These are phyloP conservation scores for Aurantiochytrium sp. DNA, from an alignment of 108 stramenopile species.

Conservation along the genomic window DNA sequence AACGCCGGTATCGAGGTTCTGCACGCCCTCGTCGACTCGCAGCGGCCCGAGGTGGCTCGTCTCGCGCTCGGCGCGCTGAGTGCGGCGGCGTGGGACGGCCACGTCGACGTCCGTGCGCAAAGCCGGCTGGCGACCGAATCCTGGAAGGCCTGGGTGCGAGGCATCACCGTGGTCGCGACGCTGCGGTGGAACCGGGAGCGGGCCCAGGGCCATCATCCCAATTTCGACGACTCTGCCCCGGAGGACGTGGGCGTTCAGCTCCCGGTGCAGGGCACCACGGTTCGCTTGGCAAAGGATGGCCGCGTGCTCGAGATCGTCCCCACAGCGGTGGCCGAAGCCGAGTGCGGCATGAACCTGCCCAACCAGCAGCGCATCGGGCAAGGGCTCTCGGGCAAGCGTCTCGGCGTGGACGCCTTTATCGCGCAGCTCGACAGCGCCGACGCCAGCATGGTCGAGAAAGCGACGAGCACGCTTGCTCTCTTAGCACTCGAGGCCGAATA, in stretches of 20 bases:
- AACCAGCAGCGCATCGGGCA: neutral
- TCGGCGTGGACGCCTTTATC: neutral
- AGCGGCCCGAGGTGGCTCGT: neutral
- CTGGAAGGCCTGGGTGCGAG: neutral
- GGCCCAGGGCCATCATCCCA: neutral
- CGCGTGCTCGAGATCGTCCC: neutral
- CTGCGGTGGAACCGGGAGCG: neutral
- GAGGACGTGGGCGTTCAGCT: neutral
- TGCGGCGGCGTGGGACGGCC: neutral
- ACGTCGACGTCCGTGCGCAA: neutral
- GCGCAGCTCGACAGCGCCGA: neutral
- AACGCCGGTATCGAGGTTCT: conserved; percentile 15
- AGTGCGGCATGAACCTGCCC: neutral
- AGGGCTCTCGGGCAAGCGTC: neutral
- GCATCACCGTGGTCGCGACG: neutral
- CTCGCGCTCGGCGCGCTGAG: neutral
- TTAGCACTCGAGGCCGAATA: neutral
- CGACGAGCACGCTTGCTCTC: neutral
- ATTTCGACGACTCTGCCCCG: neutral
- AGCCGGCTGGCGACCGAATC: neutral
- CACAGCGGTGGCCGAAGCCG: neutral
- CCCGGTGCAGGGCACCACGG: neutral
- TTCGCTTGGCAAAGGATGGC: neutral
- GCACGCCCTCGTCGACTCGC: neutral
- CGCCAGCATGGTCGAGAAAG: neutral